These are phyloP conservation scores for Erodium texanum DNA, from an alignment of 441 rosid species.

Conservation along the genomic window DNA sequence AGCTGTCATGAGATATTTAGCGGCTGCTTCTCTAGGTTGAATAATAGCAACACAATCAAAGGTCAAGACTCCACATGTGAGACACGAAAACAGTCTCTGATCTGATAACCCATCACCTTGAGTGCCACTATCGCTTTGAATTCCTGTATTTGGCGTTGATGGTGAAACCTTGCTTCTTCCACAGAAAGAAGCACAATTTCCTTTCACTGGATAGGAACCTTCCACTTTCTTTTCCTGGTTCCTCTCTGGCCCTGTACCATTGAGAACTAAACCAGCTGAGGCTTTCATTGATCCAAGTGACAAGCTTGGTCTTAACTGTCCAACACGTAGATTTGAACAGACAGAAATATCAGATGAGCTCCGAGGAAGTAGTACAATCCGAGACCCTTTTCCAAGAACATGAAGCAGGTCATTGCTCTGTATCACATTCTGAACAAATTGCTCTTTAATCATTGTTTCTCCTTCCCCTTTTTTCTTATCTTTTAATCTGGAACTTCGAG, in stretches of 20 bases:
- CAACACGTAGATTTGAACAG: slow-evolving; percentile 62
- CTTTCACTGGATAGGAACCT: slow-evolving; percentile 44
- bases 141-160: slow-evolving; percentile 16
- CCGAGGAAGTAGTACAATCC: slow-evolving; percentile 65
- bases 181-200: slow-evolving; percentile 49
- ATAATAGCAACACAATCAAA: slow-evolving; percentile 79
- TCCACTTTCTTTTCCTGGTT: slow-evolving; percentile 30
- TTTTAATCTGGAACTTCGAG: slow-evolving; percentile 88
- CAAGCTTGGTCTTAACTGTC: slow-evolving; percentile 38
- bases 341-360: slow-evolving; percentile 67
- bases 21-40: slow-evolving; percentile 79
- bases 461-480: slow-evolving; percentile 89
- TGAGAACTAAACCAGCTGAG: slow-evolving; percentile 30
- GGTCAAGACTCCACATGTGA: slow-evolving; percentile 81
- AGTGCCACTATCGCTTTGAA: slow-evolving; percentile 24
- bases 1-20: slow-evolving; percentile 80
- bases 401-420: slow-evolving; percentile 63
- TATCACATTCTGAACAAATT: slow-evolving; percentile 57
- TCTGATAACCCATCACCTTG: slow-evolving; percentile 56
- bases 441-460: slow-evolving; percentile 70
- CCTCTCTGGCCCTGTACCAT: slow-evolving; percentile 26
- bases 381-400: slow-evolving; percentile 72
- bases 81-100: slow-evolving; percentile 90
- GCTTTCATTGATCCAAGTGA: slow-evolving; percentile 32
- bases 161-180: slow-evolving; percentile 42